Base-by-base conservation (phyloP, 768 basidiomycete species). In the Suillus bovinus region DNA sequence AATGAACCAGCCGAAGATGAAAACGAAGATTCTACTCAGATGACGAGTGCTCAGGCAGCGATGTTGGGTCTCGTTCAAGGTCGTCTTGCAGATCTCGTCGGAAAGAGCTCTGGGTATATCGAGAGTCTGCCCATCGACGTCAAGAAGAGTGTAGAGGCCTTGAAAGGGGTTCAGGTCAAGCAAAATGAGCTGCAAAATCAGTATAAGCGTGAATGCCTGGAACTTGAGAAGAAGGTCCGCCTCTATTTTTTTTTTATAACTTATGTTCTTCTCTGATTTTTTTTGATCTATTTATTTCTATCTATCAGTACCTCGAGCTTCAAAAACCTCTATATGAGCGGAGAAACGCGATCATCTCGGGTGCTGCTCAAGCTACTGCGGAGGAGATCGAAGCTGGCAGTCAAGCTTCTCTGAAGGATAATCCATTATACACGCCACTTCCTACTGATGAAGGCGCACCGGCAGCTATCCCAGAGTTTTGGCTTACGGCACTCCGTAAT, bases 401-500 rank as follows among this genome's bases (percentile, higher is more conserved):
- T 69, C 79, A 85, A 61, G 82, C 85, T 58, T 86, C 88, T 4
- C 71, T 82, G 66, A 90, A 96, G 72, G 93, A 92, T 58, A 88
- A 95, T 66, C 85, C 82, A 33, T 82, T 88, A 0, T 89, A 90
- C 76, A 79, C 79, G 31, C 80, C 85, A 22, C 81, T 93, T 16
- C 78, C 86, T 59, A 82, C 80, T 63, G 86, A 84, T 62, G 71
- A 81, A 1, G 77, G 75, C 16, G 76, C 78, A 41, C 74, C 69
- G 64, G 81, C 56, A 53, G 68, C 71, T 58, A 93, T 99, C 68
- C 93, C 96, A 58, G 90, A 96, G 70, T 99, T 99, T 84, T 99
- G 96, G 96, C 87, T 97, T 69, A 99, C 97, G 1, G 94, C 95
- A 3, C 82, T 99, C 59, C 87, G 91, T 67, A 99, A 97, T 77